Evolutionary conservation across 2,329 filamentous ascomycete genomes (phyloP).

Genomic region (Gaeumannomyces sp.): DNA sequence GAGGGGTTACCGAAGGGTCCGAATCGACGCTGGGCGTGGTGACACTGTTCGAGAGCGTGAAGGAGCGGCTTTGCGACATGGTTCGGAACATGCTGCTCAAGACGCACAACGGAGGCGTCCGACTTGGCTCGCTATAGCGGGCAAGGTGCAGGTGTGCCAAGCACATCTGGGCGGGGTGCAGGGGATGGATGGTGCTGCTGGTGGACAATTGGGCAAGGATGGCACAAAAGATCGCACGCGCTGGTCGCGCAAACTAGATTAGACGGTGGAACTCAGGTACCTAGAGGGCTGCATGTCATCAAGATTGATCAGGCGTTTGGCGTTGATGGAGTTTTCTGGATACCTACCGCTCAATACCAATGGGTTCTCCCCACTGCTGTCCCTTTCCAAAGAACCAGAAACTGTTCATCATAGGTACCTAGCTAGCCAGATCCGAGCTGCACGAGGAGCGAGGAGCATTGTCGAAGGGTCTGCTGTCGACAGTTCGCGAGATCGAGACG

Average conservation of each 20-base stretch:
- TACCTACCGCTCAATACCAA: too few species aligned
- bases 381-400: too few species aligned
- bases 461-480: too few species aligned
- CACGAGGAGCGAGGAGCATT: too few species aligned
- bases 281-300: too few species aligned
- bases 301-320: neutral
- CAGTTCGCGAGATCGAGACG: too few species aligned
- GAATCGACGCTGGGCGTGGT: constrained; percentile 8
- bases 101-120: neutral
- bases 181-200: neutral
- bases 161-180: too few species aligned
- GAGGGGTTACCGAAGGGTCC: neutral
- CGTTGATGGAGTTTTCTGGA: neutral
- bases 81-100: neutral
- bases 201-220: neutral
- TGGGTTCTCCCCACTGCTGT: too few species aligned
- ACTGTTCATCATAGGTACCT: too few species aligned
- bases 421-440: too few species aligned
- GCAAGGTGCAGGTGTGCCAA: too few species aligned
- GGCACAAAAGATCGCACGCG: neutral
- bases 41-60: constrained; percentile 5
- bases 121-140: neutral
- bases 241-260: neutral
- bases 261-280: neutral
- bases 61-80: neutral